phyloP scores from a whole-genome alignment of 2,329 filamentous ascomycete genomes.

The Remersonia thermophila region DNA sequence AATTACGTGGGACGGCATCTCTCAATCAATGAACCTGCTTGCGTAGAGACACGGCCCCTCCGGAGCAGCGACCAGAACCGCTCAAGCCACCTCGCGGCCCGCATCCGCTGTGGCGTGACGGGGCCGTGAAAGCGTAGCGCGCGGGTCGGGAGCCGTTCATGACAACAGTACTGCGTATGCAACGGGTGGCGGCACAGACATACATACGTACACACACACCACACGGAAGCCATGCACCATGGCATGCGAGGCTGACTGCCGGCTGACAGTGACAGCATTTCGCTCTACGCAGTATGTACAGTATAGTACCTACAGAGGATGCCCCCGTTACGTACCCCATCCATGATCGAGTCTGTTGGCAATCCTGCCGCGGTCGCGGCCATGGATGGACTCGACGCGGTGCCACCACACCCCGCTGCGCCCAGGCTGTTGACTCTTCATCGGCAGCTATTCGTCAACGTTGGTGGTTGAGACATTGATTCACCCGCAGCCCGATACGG shows the following conservation, averaged over 20 bases:
- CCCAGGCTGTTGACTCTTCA: conserved; percentile 4
- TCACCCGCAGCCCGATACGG: too few species aligned
- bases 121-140: not conserved
- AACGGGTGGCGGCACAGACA: too few species aligned
- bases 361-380: conserved; percentile 4
- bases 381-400: conserved; percentile 9
- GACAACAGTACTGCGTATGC: too few species aligned
- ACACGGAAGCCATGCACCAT: not conserved
- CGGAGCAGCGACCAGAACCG: too few species aligned
- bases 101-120: conserved; percentile 7
- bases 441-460: conserved; percentile 7
- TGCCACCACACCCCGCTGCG: conserved; percentile 12
- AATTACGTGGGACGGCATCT: too few species aligned
- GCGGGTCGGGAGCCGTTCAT: not conserved
- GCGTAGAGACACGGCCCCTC: too few species aligned
- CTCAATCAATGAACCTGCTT: too few species aligned
- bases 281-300: not conserved
- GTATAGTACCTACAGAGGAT: too few species aligned
- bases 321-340: too few species aligned
- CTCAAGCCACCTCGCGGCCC: conserved; percentile 10
- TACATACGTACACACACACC: not conserved
- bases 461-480: conserved; percentile 6
- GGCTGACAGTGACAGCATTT: not conserved
- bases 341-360: too few species aligned
- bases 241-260: conserved; percentile 2